Evolutionary conservation across 495 filamentous ascomycete genomes (phyloP), one percentile per base, ranked within the genome.

Genomic region (Neurospora africana): DNA sequence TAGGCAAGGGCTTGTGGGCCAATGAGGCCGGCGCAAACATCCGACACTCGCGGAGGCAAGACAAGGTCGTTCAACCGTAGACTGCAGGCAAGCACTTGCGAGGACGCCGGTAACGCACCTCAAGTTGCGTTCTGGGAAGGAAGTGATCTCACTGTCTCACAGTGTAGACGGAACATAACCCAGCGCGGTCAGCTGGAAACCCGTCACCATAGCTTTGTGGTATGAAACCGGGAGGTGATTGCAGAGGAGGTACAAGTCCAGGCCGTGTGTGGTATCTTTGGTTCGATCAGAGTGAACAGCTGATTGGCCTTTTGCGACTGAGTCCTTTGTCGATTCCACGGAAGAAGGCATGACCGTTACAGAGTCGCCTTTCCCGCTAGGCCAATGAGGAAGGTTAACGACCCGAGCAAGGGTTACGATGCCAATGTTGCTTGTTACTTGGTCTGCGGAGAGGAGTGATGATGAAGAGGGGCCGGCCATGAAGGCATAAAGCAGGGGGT

Each of bases 271-370:
- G 77, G 74, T 75, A 80, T 80, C 82, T 84, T 84, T 79, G 80
- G 79, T 79, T 81, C 80, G 83, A 76, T 77, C 79, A 76, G 78
- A 77, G 74, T 71, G 79, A 69, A 75, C 74, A 76, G 73, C 70
- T 82, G 76, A 84, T 83, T 83, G 80, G 81, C 68, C 76, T 71
- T 72, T 78, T 75, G 71, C 74, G 75, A 76, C 81, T 80, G 80
- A 82, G 80, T 78, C 82, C 77, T 81, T 79, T 70, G 78, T 81
- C 80, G 77, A 80, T 78, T 80, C 79, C 76, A 81, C 81, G 82
- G 82, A 80, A 78, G 79, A 80, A 82, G 80, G 83, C 83, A 83
- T 83, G 82, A 79, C 82, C 80, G 83, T 82, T 81, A 82, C 82
- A 76, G 79, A 80, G 79, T 76, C 75, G 77, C 76, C 75, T 78